Evolutionary conservation across 805 yeast genomes (phyloP).

Genomic region (Metschnikowia proteae): DNA sequence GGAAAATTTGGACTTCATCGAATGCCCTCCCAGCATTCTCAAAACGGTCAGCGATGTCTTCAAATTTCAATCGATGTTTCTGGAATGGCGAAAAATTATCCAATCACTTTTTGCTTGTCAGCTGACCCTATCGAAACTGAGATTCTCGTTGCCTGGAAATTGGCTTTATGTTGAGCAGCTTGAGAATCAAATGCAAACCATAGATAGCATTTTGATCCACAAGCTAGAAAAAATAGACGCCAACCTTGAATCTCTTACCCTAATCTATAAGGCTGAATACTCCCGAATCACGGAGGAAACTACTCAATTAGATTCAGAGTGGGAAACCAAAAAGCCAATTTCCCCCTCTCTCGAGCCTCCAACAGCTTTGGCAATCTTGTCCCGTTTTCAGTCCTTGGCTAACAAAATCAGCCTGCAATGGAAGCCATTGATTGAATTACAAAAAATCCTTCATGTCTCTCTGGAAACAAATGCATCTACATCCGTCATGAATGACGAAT

Average conservation of each 20-base stretch:
- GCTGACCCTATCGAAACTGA: constrained; percentile 35
- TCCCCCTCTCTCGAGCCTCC: constrained; percentile 40
- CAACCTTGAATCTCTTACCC: constrained; percentile 39
- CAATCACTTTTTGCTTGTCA: constrained; percentile 26
- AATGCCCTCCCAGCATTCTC: neutral
- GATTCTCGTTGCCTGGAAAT: constrained; percentile 45
- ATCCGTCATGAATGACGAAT: constrained; percentile 40
- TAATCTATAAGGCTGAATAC: constrained; percentile 41
- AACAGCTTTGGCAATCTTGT: constrained; percentile 40
- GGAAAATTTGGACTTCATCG: constrained; percentile 1
- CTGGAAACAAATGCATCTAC: constrained; percentile 27
- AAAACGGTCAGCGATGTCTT: constrained; percentile 1
- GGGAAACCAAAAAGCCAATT: constrained; percentile 50
- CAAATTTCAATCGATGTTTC: neutral
- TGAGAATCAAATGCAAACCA: constrained; percentile 43
- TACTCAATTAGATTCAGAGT: constrained; percentile 31
- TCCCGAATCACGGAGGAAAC: constrained; percentile 32
- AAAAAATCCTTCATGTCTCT: constrained; percentile 31
- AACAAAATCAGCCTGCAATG: constrained; percentile 6
- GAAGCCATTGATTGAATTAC: constrained; percentile 11
- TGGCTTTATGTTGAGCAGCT: constrained; percentile 67
- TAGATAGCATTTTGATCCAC: constrained; percentile 34
- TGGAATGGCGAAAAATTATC: constrained; percentile 12
- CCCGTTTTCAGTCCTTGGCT: constrained; percentile 29
- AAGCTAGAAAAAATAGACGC: constrained; percentile 38